Percentiles rank a stretch among this genome's conserved stretches.
These are phyloP conservation scores for Ustilago nuda DNA, from an alignment of 1,284 basidiomycete species.

Conservation along the genomic window DNA sequence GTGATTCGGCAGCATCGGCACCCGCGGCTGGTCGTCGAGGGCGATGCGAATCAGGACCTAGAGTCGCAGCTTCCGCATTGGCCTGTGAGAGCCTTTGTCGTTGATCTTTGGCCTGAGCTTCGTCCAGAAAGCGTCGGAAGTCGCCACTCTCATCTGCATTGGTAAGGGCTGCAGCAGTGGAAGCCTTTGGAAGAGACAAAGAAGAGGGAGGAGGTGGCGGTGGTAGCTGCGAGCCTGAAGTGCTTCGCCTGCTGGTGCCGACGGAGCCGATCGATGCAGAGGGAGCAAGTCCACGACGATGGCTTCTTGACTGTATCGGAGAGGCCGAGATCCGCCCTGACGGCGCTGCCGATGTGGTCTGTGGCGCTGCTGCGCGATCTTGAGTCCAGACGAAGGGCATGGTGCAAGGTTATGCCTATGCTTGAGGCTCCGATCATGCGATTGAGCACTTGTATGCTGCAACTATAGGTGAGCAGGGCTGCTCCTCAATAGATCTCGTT, in stretches of 20 bases:
- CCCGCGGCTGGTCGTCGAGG: neutral
- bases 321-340: conserved; percentile 36
- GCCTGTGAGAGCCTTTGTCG: conserved; percentile 6
- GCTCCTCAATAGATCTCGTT: neutral
- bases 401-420: neutral
- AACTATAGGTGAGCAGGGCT: neutral
- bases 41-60: neutral
- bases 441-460: neutral
- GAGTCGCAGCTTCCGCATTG: conserved; percentile 1
- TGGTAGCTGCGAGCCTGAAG: conserved; percentile 15
- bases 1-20: conserved; percentile 31
- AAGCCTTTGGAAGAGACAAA: conserved; percentile 25
- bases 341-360: conserved; percentile 26
- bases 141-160: conserved; percentile 40
- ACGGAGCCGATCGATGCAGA: conserved; percentile 31
- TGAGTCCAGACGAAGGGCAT: conserved; percentile 36
- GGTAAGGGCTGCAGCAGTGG: conserved; percentile 29
- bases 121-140: conserved; percentile 31
- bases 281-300: conserved; percentile 25
- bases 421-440: neutral
- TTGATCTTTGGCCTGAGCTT: conserved; percentile 29
- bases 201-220: conserved; percentile 13
- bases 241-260: conserved; percentile 20
- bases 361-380: conserved; percentile 16
- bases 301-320: conserved; percentile 20